Percentiles rank a stretch among this genome's conserved stretches.
phyloP scores from a whole-genome alignment of 257 asterid genomes.

The Primulina huaijiensis region DNA sequence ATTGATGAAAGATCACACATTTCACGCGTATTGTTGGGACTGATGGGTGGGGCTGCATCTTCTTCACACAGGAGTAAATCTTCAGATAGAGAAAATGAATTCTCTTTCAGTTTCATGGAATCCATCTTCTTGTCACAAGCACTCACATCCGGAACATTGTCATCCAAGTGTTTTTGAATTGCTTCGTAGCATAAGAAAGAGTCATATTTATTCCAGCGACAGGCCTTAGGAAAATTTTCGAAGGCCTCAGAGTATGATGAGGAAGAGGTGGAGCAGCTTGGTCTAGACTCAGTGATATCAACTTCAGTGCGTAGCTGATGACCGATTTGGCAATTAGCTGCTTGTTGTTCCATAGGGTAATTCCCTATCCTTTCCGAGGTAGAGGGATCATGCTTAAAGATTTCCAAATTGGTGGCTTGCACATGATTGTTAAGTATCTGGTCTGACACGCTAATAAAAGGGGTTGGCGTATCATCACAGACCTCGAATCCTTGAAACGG shows the following conservation, averaged over 20 bases:
- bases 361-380: slow-evolving; percentile 34
- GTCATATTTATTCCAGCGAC: slow-evolving; percentile 33
- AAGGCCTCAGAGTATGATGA: slow-evolving; percentile 47
- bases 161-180: slow-evolving; percentile 32
- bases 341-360: slow-evolving; percentile 28
- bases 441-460: slow-evolving; percentile 35
- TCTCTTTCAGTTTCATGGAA: slow-evolving; percentile 28
- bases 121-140: slow-evolving; percentile 35
- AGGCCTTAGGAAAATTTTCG: slow-evolving; percentile 31
- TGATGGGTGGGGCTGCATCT: slow-evolving; percentile 26
- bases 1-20: slow-evolving; percentile 24
- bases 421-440: slow-evolving; percentile 37
- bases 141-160: slow-evolving; percentile 35
- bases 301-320: slow-evolving; percentile 42
- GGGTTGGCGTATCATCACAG: slow-evolving; percentile 54
- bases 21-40: slow-evolving; percentile 25
- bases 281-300: slow-evolving; percentile 45
- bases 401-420: slow-evolving; percentile 35
- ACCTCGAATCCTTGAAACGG: slow-evolving; percentile 74
- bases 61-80: slow-evolving; percentile 26
- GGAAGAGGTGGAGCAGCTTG: slow-evolving; percentile 54
- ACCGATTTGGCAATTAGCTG: slow-evolving; percentile 20
- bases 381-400: slow-evolving; percentile 36
- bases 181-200: slow-evolving; percentile 28
- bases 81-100: slow-evolving; percentile 26